Evolutionary conservation across 2,329 filamentous ascomycete species (phyloP).

Genomic region (Aspergillus thermomutatus): DNA sequence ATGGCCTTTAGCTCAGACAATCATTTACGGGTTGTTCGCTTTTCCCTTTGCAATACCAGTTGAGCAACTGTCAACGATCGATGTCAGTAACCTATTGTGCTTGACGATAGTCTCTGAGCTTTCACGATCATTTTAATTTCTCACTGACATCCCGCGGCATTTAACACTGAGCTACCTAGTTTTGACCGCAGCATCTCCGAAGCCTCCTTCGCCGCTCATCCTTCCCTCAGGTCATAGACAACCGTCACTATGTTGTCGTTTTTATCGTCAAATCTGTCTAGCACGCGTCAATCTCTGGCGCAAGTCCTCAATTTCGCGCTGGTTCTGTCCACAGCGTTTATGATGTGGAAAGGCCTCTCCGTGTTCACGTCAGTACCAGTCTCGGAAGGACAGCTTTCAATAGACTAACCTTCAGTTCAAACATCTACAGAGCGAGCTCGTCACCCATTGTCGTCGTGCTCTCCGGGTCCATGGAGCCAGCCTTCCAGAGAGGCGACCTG

Average conservation of each 20-base stretch:
- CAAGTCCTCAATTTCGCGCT: conserved; percentile 89
- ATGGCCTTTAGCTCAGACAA: conserved; percentile 8
- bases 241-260: conserved; percentile 61
- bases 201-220: conserved; percentile 1
- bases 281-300: conserved; percentile 74
- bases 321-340: conserved; percentile 86
- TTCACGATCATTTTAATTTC: not conserved
- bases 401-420: not conserved
- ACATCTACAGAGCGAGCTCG: conserved; percentile 54
- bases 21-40: conserved; percentile 2
- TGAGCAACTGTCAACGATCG: not conserved
- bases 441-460: conserved; percentile 66
- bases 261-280: conserved; percentile 56
- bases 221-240: not conserved
- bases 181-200: conserved; percentile 5
- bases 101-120: not conserved
- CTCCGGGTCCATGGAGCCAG: conserved; percentile 66
- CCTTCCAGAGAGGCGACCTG: conserved; percentile 62
- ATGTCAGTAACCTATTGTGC: not conserved
- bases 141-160: not conserved
- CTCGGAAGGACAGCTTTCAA: not conserved
- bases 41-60: conserved; percentile 1
- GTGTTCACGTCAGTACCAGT: conserved; percentile 52
- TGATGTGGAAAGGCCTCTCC: conserved; percentile 91
- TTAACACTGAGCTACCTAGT: not conserved